Conservation (phyloP, 2,329 filamentous ascomycete species). For the Microsporum ferrugineum region DNA sequence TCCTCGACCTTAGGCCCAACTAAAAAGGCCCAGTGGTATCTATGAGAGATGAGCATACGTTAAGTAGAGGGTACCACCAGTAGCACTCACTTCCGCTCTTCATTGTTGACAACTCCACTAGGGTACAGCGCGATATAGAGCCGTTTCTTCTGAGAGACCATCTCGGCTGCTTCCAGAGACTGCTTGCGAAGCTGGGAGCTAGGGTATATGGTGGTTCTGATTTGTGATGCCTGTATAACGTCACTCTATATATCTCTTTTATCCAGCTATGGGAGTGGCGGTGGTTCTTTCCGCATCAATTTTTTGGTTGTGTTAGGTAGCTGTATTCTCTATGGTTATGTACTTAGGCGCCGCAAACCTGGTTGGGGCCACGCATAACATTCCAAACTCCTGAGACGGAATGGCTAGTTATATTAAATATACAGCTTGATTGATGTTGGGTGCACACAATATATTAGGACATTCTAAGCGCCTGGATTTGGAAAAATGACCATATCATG, state of each 20-base stretch:
- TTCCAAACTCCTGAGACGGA: too few relatives aligned
- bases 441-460: not conserved
- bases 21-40: slow-evolving; percentile 10
- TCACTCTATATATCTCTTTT: too few relatives aligned
- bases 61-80: not conserved
- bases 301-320: too few relatives aligned
- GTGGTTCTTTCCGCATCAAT: too few relatives aligned
- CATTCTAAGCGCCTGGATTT: not conserved
- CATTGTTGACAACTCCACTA: slow-evolving; percentile 17
- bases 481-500: not conserved
- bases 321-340: too few relatives aligned
- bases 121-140: slow-evolving; percentile 27
- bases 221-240: too few relatives aligned
- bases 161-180: not conserved
- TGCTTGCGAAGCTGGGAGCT: not conserved
- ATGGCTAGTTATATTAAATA: not conserved
- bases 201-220: not conserved
- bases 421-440: not conserved
- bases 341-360: too few relatives aligned
- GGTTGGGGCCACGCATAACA: too few relatives aligned
- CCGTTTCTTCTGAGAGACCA: slow-evolving; percentile 15
- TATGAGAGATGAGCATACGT: not conserved
- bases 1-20: slow-evolving; percentile 6
- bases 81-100: slow-evolving; percentile 18
- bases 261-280: too few relatives aligned